phyloP scores from a whole-genome alignment of 129 eudicot species.

The Heracleum sosnowskyi region DNA sequence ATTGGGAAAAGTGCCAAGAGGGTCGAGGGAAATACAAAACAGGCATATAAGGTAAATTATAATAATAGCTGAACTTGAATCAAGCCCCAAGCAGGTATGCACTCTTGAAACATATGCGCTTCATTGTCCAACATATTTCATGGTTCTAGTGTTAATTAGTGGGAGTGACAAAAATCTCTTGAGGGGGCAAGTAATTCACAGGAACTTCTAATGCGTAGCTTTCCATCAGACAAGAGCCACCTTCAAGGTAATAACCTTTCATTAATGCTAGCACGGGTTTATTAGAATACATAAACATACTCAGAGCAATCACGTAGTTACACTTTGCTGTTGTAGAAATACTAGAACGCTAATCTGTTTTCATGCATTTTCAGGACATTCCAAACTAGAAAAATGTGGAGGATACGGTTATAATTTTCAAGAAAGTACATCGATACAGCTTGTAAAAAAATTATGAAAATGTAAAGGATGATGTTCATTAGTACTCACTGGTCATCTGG shows the following conservation, averaged over 20 bases:
- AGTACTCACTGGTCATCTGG: slow-evolving; percentile 33
- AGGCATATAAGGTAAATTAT: not conserved
- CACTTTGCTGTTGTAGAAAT: not conserved
- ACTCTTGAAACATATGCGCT: not conserved
- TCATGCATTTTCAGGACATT: not conserved
- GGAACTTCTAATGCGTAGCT: not conserved
- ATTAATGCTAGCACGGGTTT: not conserved
- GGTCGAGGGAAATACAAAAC: no score
- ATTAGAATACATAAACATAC: not conserved
- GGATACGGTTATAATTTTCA: not conserved
- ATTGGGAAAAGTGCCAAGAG: no score
- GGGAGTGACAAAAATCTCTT: not conserved
- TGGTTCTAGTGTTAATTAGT: not conserved
- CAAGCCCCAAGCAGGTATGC: no score
- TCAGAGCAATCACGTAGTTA: not conserved
- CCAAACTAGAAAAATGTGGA: not conserved
- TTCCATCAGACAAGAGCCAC: not conserved
- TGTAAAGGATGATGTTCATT: not conserved
- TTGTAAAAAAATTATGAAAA: not conserved
- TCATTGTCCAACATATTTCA: not conserved
- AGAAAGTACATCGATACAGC: not conserved
- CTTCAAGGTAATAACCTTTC: not conserved
- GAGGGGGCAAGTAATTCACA: not conserved
- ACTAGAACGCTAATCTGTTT: not conserved
- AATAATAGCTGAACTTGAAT: not conserved